Percentiles rank a stretch among this genome's conserved stretches.
phyloP scores from a whole-genome alignment of 495 filamentous ascomycete species.

The Staphylotrichum longicolle region DNA sequence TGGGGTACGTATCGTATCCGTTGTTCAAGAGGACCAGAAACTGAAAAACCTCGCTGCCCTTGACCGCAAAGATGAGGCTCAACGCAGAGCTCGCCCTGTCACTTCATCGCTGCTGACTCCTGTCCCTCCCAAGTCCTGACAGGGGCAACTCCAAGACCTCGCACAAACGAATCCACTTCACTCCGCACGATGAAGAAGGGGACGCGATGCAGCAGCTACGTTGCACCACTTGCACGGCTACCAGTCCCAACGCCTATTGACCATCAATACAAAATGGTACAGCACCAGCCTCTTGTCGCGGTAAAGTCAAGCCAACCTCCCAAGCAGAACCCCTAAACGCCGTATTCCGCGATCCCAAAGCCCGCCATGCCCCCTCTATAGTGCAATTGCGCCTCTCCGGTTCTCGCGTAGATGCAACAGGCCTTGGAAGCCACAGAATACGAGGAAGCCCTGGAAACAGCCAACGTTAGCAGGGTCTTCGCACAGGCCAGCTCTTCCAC shows the following conservation, averaged over 20 bases:
- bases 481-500: not conserved
- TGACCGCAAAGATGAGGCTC: too few relatives aligned
- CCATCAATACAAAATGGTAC: constrained; percentile 14
- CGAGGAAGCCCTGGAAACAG: constrained; percentile 67
- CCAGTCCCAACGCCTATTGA: constrained; percentile 6
- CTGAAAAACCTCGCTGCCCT: too few relatives aligned
- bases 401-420: constrained; percentile 73
- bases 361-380: constrained; percentile 41
- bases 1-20: too few relatives aligned
- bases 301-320: constrained; percentile 8
- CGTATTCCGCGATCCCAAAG: constrained; percentile 18
- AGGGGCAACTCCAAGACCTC: too few relatives aligned
- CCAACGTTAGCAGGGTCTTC: constrained; percentile 16
- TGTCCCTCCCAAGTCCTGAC: too few relatives aligned
- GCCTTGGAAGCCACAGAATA: constrained; percentile 86
- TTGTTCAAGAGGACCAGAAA: too few relatives aligned
- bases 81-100: too few relatives aligned
- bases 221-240: too few relatives aligned
- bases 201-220: too few relatives aligned
- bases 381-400: constrained; percentile 76
- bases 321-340: constrained; percentile 29
- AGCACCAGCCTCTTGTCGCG: constrained; percentile 11
- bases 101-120: too few relatives aligned
- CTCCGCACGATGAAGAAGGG: too few relatives aligned
- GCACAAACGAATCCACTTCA: too few relatives aligned